These are phyloP conservation scores for Penicillium sp. DNA, from an alignment of 2,329 filamentous ascomycete genomes.

Conservation along the genomic window DNA sequence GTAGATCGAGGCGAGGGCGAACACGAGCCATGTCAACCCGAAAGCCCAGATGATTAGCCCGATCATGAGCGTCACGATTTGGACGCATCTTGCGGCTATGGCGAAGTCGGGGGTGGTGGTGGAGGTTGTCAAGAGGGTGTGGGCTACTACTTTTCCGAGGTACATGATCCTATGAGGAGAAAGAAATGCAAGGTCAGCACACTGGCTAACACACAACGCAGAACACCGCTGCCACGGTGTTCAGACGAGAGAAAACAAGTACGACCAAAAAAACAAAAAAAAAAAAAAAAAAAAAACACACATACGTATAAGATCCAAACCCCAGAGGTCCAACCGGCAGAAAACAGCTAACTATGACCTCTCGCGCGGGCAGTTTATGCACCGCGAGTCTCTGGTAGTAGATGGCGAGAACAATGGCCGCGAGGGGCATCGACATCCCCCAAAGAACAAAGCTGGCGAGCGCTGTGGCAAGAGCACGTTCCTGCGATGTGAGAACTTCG, in stretches of 20 bases:
- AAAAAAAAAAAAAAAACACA: slow-evolving; percentile 37
- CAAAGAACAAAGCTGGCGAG: slow-evolving; percentile 70
- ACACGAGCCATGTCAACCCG: slow-evolving; percentile 46
- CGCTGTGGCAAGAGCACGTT: slow-evolving; percentile 66
- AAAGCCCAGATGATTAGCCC: slow-evolving; percentile 47
- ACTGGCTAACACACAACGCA: background rate
- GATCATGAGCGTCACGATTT: background rate
- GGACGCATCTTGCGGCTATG: slow-evolving; percentile 21
- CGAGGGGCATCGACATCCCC: slow-evolving; percentile 67
- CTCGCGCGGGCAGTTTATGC: slow-evolving; percentile 68
- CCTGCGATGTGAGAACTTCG: slow-evolving; percentile 57
- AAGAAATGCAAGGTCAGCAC: slow-evolving; percentile 31
- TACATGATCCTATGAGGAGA: slow-evolving; percentile 25
- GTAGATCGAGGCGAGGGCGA: slow-evolving; percentile 42
- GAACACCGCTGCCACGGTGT: no score
- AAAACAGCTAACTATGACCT: slow-evolving; percentile 71
- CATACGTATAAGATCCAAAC: slow-evolving; percentile 64
- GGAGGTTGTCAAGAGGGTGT: background rate
- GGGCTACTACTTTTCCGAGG: slow-evolving; percentile 29
- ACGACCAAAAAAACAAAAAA: slow-evolving; percentile 28
- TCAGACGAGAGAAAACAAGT: no score
- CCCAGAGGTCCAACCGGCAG: slow-evolving; percentile 70
- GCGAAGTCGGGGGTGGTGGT: slow-evolving; percentile 33
- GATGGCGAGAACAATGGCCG: slow-evolving; percentile 67
- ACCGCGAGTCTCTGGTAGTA: slow-evolving; percentile 72